Evolutionary conservation across 768 basidiomycete species (phyloP).

Genomic region (Boletus tylopilopsis): DNA sequence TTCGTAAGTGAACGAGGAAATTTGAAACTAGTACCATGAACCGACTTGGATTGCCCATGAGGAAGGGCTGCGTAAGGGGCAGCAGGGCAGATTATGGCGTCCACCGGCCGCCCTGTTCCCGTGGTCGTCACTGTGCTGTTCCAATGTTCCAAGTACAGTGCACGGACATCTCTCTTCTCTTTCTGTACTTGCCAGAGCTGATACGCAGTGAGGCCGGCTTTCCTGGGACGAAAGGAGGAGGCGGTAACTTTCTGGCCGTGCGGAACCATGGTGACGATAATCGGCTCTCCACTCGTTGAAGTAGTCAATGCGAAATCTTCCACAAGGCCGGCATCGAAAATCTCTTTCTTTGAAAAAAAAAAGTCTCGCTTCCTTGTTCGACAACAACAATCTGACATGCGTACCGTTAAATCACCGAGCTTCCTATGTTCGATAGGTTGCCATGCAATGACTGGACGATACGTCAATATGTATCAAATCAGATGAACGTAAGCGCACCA

Average conservation of each 20-base stretch:
- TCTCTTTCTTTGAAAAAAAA: conserved; percentile 27
- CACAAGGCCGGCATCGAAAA: conserved; percentile 45
- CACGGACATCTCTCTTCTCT: conserved; percentile 40
- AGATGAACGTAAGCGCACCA: conserved; percentile 36
- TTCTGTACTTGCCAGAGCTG: conserved; percentile 68
- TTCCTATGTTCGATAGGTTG: conserved; percentile 49
- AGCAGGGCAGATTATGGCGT: conserved; percentile 67
- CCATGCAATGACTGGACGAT: conserved; percentile 64
- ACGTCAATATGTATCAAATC: not conserved
- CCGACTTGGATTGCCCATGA: conserved; percentile 56
- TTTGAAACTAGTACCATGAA: not conserved
- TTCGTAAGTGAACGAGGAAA: conserved; percentile 1
- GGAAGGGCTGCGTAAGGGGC: conserved; percentile 60
- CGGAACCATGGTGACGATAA: conserved; percentile 46
- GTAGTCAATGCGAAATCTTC: conserved; percentile 44
- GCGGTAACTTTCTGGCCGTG: conserved; percentile 21
- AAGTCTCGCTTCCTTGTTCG: not conserved
- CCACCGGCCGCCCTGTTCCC: conserved; percentile 68
- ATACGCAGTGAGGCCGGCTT: conserved; percentile 44
- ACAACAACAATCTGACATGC: conserved; percentile 16
- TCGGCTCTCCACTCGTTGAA: conserved; percentile 48
- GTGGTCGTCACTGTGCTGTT: conserved; percentile 47
- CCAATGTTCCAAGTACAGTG: conserved; percentile 63
- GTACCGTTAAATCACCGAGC: conserved; percentile 40
- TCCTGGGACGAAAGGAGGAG: conserved; percentile 24